Conservation (phyloP, 2,329 filamentous ascomycete genomes). For the Zalaria sp. region DNA sequence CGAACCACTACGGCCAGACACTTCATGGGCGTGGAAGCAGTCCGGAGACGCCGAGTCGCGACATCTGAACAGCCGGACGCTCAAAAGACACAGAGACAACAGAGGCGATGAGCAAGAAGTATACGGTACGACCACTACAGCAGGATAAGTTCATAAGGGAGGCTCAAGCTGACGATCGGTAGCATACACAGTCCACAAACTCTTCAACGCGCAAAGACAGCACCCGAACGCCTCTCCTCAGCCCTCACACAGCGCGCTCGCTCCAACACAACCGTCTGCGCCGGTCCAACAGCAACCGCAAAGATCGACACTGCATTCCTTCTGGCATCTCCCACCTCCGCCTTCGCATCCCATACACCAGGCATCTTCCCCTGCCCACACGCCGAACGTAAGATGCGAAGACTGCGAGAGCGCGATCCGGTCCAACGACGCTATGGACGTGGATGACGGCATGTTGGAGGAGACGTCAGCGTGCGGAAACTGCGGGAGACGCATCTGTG, state of each 20-base stretch:
- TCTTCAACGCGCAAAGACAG: constrained; percentile 29
- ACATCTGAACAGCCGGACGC: constrained; percentile 41
- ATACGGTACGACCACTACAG: constrained; percentile 30
- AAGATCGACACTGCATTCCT: constrained; percentile 31
- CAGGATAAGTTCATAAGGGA: constrained; percentile 3
- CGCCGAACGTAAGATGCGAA: constrained; percentile 21
- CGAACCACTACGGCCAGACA: constrained; percentile 1
- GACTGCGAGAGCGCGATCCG: constrained; percentile 27
- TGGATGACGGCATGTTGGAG: constrained; percentile 15
- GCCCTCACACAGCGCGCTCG: constrained; percentile 9
- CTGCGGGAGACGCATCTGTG: constrained; percentile 27
- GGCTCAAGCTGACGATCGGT: constrained; percentile 7
- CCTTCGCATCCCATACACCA: constrained; percentile 7
- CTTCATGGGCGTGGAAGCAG: background rate
- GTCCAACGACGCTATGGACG: constrained; percentile 20
- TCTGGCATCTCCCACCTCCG: constrained; percentile 28
- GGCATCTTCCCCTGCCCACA: background rate
- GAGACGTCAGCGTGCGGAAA: constrained; percentile 21
- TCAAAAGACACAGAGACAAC: constrained; percentile 44
- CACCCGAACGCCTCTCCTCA: constrained; percentile 17
- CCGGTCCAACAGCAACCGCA: constrained; percentile 17
- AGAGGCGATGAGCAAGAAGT: constrained; percentile 41
- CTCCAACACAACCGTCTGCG: constrained; percentile 12
- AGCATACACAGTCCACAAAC: constrained; percentile 31
- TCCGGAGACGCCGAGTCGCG: background rate